A percentile compares a stretch with the other conserved stretches of the same genome.
phyloP scores from a whole-genome alignment of 192 early-diverging fungal species.

The Backusella psychrophila region DNA sequence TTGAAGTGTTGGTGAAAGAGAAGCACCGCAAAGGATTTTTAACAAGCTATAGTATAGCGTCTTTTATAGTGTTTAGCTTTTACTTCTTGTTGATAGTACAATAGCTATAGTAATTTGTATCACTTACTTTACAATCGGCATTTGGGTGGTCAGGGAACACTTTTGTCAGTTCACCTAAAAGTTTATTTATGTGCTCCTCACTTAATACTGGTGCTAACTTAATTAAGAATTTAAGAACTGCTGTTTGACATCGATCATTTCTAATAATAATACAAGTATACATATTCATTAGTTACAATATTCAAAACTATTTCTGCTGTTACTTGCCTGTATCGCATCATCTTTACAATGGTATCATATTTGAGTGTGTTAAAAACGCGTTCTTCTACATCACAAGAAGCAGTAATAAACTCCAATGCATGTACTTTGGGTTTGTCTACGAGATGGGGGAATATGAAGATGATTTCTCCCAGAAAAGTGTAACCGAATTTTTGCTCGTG shows the following conservation, averaged over 20 bases:
- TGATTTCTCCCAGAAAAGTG: constrained; percentile 4
- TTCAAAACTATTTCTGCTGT: not conserved
- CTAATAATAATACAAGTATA: not conserved
- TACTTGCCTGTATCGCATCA: not conserved
- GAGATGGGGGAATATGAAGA: not conserved
- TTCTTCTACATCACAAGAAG: not conserved
- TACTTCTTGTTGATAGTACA: not conserved
- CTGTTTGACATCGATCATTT: constrained; percentile 39
- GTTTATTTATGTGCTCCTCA: constrained; percentile 41
- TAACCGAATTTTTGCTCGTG: not conserved
- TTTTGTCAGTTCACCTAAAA: constrained; percentile 43
- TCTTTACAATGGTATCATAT: not conserved
- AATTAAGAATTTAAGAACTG: constrained; percentile 51
- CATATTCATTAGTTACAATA: not conserved
- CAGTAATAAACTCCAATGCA: not conserved
- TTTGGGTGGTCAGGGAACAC: constrained; percentile 54
- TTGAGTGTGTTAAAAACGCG: not conserved
- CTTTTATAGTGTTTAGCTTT: constrained; percentile 17
- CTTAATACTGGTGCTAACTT: constrained; percentile 41
- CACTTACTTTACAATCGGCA: constrained; percentile 48
- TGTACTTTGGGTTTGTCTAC: not conserved
- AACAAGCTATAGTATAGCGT: constrained; percentile 48
- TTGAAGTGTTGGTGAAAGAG: not conserved
- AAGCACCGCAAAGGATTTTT: constrained; percentile 32
- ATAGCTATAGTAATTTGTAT: not conserved